Base-by-base conservation (phyloP, 371 early-diverging fungal genomes). In the Mucor circinelloides region DNA sequence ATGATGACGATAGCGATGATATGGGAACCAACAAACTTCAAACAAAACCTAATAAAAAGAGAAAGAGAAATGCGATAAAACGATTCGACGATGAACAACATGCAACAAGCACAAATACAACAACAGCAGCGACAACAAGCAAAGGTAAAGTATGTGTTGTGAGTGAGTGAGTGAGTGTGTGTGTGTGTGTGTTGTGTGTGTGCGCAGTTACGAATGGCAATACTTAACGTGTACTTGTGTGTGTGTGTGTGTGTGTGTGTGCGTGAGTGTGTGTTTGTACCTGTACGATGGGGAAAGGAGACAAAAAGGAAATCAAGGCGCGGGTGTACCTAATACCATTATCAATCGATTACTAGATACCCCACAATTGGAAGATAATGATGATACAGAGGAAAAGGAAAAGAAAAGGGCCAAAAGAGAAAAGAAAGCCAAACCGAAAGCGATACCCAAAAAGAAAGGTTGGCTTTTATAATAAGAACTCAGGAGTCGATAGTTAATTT, bases 391-490 rank as follows among this genome's bases (percentile, higher is more conserved):
- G 23, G 58, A 40, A 6, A 61, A 62, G 36, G 69, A 77, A 19
- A 79, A 77, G 65, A 79, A 78, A 55, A 79, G 78, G 64, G 76
- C 74, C 55, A 74, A 71, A 27, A 75, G 75, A 61, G 69, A 73
- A 58, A 70, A 78, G 40, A 71, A 79, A 62, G 59, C 73, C 30
- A 81, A 74, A 46, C 57, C 62, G 50, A 79, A 71, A 59, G 68
- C 66, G 28, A 72, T 66, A 63, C 72, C 75, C 52, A 81, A 81
- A 40, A 67, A 56, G 31, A 58, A 66, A 66, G 59, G 59, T 59
- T 25, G 2, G 38, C n/a, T 60, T 58, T n/a, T 58, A 36, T 36
- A 36, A 13, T n/a, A 44, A n/a, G 44, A n/a, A 44, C 3, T 19
- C 21, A 25, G 52, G 28, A 63, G 31, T 46, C 7, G 21, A 12